Evolutionary conservation across 1,284 basidiomycete genomes (phyloP).

Genomic region (Papiliotrema laurentii): DNA sequence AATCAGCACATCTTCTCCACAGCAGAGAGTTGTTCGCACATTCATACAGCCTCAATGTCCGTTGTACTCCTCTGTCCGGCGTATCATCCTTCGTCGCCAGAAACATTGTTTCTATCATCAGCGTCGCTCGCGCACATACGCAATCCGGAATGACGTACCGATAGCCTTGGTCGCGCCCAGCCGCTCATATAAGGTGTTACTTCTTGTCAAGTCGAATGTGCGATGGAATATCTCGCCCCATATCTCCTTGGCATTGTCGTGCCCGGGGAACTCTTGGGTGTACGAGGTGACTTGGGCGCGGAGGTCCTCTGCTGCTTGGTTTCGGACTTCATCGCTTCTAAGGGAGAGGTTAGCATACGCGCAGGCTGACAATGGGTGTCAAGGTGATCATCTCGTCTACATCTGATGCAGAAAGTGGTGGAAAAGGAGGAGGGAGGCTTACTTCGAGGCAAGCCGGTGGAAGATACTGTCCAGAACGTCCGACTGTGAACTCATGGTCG

Average conservation of each 20-base stretch:
- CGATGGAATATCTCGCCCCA: conserved; percentile 51
- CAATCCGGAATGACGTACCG: conserved; percentile 27
- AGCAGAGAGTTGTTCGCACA: conserved; percentile 17
- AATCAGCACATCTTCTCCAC: background rate
- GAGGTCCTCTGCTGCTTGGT: conserved; percentile 33
- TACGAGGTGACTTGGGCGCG: conserved; percentile 33
- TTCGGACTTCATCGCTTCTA: conserved; percentile 26
- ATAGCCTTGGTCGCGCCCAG: conserved; percentile 52
- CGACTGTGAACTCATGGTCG: conserved; percentile 37
- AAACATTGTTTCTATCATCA: conserved; percentile 35
- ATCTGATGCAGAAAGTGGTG: background rate
- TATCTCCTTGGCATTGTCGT: conserved; percentile 42
- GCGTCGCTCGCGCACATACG: background rate
- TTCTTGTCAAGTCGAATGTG: conserved; percentile 52
- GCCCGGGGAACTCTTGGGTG: conserved; percentile 41
- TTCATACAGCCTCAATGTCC: conserved; percentile 44
- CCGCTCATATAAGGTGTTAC: conserved; percentile 48
- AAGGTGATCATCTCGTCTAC: too few relatives aligned
- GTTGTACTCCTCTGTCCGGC: conserved; percentile 43
- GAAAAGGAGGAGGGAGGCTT: conserved; percentile 2
- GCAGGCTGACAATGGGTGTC: too few relatives aligned
- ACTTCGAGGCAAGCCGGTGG: conserved; percentile 35
- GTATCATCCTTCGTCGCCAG: conserved; percentile 42
- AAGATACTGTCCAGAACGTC: conserved; percentile 45
- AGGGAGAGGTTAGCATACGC: too few relatives aligned